Evolutionary conservation across 805 yeast species (phyloP), one percentile per base, ranked within the genome.

Genomic region (Candida hungchunana): DNA sequence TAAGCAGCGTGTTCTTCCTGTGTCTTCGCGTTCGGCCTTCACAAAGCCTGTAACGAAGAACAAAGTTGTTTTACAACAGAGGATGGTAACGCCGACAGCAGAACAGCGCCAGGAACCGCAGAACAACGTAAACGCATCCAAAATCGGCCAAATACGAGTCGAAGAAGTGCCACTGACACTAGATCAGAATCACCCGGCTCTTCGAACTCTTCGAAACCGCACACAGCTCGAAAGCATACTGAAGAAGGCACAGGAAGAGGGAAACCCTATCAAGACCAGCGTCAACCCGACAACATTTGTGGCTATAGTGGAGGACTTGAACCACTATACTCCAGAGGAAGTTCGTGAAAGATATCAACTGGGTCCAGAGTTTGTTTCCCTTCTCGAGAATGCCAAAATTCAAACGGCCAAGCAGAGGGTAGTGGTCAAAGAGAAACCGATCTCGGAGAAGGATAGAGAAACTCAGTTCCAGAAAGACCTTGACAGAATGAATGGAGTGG

Each of bases 171-270:
- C 53, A 2, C 3, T 43, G 24, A 31, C 38, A 17, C 34, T 48
- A 12, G 52, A 48, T 29, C 34, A 40, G 37, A 41, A 31, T 39
- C 45, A 49, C 32, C 47, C 55, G 3, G 42, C 52, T 4, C 23
- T 51, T 10, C 36, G 29, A 14, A 37, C 43, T 7, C 37, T 51
- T 10, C 28, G 45, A 25, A 51, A 51, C 29, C 42, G 40, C 5
- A 16, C 36, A 3, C 13, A 16, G 2, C 24, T 48, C 12, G 55
- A 51, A 14, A 18, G 24, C 5, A 11, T 26, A 15, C 32, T 42
- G 12, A 39, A 40, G 28, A 18, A 38, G 18, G 39, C 34, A 12
- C 15, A 32, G 23, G 4, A 43, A 33, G 28, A 8, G 17, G 24
- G 19, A 18, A 3, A 10, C 19, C 2, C 25, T 1, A 15, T 6